Conservation (phyloP, 306 rosid species). For the Quercus rubra region DNA sequence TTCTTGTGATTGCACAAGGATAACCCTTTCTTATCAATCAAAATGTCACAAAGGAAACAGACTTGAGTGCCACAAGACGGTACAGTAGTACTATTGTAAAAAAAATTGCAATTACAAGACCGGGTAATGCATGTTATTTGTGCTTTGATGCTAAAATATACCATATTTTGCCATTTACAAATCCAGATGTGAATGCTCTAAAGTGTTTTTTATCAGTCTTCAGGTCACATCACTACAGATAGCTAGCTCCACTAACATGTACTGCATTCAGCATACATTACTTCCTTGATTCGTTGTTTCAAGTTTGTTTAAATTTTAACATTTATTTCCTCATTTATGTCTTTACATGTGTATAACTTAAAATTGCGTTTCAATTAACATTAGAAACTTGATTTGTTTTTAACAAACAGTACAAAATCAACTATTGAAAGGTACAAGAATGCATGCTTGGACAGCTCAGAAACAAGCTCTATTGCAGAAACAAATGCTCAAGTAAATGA, state of each 20-base stretch:
- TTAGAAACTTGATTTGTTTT: neutral
- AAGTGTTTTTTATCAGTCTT: neutral
- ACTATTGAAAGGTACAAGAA: constrained; percentile 92
- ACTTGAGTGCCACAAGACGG: neutral
- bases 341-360: neutral
- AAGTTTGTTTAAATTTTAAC: neutral
- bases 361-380: neutral
- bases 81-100: too few species aligned
- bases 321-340: neutral
- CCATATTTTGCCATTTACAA: too few species aligned
- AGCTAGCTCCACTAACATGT: neutral
- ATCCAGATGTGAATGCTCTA: neutral
- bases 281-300: neutral
- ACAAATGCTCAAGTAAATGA: constrained; percentile 88
- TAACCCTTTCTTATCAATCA: neutral
- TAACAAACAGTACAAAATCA: constrained; percentile 53
- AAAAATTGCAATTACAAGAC: too few species aligned
- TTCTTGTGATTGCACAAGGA: neutral
- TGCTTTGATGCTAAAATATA: too few species aligned
- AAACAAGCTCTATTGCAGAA: constrained; percentile 59
- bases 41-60: neutral
- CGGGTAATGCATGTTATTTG: too few species aligned
- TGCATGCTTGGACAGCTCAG: constrained; percentile 69
- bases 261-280: too few species aligned
- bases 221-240: neutral